A percentile compares a stretch with the other conserved stretches of the same genome.
phyloP scores from a whole-genome alignment of 805 yeast species.

The Candida adriatica region DNA sequence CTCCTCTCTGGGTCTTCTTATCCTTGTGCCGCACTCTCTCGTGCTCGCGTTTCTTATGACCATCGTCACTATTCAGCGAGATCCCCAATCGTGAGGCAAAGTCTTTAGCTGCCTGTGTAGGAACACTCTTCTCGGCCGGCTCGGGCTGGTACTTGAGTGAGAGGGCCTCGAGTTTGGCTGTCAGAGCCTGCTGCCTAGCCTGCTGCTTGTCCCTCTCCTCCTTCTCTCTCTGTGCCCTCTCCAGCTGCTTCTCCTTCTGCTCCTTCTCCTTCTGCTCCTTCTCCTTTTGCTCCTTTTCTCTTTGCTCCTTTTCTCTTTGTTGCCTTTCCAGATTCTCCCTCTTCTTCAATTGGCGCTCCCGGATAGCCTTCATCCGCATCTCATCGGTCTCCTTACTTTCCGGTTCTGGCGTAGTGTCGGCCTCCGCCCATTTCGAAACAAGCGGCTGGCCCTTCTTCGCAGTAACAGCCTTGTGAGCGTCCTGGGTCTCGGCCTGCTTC shows the following conservation, averaged over 20 bases:
- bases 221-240: slow-evolving; percentile 2
- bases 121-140: slow-evolving; percentile 11
- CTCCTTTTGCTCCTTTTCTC: slow-evolving; percentile 3
- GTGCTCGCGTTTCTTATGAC: not conserved
- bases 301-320: not conserved
- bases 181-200: slow-evolving; percentile 1
- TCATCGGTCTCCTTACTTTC: slow-evolving; percentile 10
- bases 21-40: not conserved
- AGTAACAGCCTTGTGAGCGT: slow-evolving; percentile 9
- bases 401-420: slow-evolving; percentile 10
- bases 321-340: not conserved
- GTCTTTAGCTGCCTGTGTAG: slow-evolving; percentile 17
- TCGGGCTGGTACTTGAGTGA: not conserved
- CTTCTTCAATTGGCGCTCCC: slow-evolving; percentile 6
- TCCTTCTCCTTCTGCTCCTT: slow-evolving; percentile 1
- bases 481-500: slow-evolving; percentile 14
- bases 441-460: slow-evolving; percentile 15
- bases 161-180: not conserved
- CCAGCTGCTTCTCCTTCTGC: not conserved
- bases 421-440: slow-evolving; percentile 21
- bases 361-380: slow-evolving; percentile 4
- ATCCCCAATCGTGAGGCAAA: slow-evolving; percentile 22
- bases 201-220: not conserved
- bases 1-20: slow-evolving; percentile 2
- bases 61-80: slow-evolving; percentile 1